Evolutionary conservation across 169 alveolate species (phyloP), one percentile per base, ranked within the genome.

Genomic region (Plasmodium berghei): DNA sequence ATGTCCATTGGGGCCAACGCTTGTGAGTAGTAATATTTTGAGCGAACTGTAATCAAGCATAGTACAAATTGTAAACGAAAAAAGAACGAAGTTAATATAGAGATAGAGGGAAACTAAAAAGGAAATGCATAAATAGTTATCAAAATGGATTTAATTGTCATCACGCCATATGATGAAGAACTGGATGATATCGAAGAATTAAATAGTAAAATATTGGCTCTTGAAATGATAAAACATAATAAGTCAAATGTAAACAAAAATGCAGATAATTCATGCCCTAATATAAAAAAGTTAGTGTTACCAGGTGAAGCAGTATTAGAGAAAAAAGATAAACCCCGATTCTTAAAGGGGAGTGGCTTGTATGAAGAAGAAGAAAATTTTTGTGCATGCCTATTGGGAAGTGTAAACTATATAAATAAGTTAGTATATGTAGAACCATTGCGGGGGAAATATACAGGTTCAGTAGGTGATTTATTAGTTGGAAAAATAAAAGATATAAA

Each of bases 401-500:
- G 69, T 4, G 87, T 86, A 58, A 86, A 86, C 28, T 74, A 92
- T 93, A 94, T 95, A n/a, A 95, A 95, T 54, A 94, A 95, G 72
- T 92, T 95, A 74, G 93, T 91, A 1, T 95, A 93, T 75, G 97
- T 95, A n/a, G 95, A 95, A 73, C 95, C 97, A 6, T 74, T 95
- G 61, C 90, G 90, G 73, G 97, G 97, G 20, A 90, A 91, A 34
- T 95, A 95, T 91, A 56, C 67, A 20, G 97, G 95, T 14, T 94
- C 95, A 61, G 95, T 95, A 22, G 97, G 97, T 8, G 97, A 95
- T 72, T 86, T 95, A 42, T 93, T 95, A 28, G 96, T 95, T 58
- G 97, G 97, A 56, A 92, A 92, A 63, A 95, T 95, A 24, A 94
- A 91, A 73, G 92, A 93, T 62, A 95, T 95, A 73, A 73, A 58